Evolutionary conservation across 2,329 filamentous ascomycete genomes (phyloP).

Genomic region (Tolypocladium paradoxum): DNA sequence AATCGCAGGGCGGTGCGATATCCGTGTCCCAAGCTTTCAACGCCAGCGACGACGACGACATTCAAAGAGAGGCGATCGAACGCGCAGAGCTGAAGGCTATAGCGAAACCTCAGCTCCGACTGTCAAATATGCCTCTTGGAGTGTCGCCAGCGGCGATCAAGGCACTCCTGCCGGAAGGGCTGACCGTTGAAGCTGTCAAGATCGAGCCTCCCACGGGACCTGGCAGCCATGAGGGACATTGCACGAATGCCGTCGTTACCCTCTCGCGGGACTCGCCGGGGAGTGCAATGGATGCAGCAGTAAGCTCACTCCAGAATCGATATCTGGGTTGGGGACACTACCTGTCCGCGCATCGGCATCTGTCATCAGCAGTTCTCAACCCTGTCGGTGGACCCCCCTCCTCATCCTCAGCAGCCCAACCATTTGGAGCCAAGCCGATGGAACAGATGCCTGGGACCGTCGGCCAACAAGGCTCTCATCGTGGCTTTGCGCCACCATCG

Average conservation of each 20-base stretch:
- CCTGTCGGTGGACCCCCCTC: constrained; percentile 23
- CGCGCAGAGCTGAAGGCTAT: constrained; percentile 47
- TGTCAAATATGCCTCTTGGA: constrained; percentile 49
- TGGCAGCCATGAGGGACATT: constrained; percentile 53
- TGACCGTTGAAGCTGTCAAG: constrained; percentile 64
- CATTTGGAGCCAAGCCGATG: constrained; percentile 67
- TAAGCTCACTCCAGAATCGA: constrained; percentile 68
- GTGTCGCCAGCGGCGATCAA: constrained; percentile 50
- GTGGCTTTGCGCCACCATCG: constrained; percentile 65
- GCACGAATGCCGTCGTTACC: constrained; percentile 68
- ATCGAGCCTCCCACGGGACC: constrained; percentile 48
- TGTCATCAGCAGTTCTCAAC: constrained; percentile 61
- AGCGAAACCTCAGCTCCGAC: constrained; percentile 50
- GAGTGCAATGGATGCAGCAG: constrained; percentile 70
- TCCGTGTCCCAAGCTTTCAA: constrained; percentile 62
- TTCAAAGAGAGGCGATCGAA: constrained; percentile 20
- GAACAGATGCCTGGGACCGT: constrained; percentile 28
- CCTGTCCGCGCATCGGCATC: constrained; percentile 67
- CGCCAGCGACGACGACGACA: constrained; percentile 48
- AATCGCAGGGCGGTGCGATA: constrained; percentile 34
- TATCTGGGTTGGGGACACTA: constrained; percentile 82
- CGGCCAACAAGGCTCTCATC: constrained; percentile 33
- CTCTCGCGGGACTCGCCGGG: constrained; percentile 71
- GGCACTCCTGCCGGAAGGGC: constrained; percentile 43
- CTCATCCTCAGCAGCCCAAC: constrained; percentile 43